These are phyloP conservation scores for Hyphopichia khmerensis DNA, from an alignment of 1,139 yeast genomes.

Conservation along the genomic window DNA sequence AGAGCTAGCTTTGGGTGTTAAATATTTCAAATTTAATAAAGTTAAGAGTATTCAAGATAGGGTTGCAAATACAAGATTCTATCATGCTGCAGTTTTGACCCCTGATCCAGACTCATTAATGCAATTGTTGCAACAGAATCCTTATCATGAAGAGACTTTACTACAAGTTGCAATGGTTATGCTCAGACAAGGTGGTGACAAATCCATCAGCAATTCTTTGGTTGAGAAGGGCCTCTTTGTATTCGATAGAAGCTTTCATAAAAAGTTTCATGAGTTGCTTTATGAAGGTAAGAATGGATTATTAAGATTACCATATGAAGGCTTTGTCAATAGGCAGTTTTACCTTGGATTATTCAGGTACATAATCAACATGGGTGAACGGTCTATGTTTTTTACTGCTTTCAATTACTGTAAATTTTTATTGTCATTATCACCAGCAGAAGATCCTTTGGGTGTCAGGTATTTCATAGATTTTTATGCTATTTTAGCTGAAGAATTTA, in stretches of 20 bases:
- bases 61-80: conserved; percentile 59
- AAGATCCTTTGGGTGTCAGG: conserved; percentile 83
- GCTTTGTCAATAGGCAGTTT: conserved; percentile 73
- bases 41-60: conserved; percentile 37
- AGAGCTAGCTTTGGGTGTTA: conserved; percentile 50
- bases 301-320: conserved; percentile 73
- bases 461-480: conserved; percentile 82
- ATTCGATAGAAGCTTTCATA: conserved; percentile 61
- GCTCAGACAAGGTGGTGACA: conserved; percentile 72
- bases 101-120: conserved; percentile 74
- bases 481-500: conserved; percentile 62
- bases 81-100: conserved; percentile 61
- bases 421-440: conserved; percentile 68
- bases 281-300: conserved; percentile 58
- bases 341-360: conserved; percentile 73
- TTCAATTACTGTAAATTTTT: conserved; percentile 70
- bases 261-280: conserved; percentile 39
- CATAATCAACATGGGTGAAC: conserved; percentile 67
- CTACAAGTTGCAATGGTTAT: conserved; percentile 76
- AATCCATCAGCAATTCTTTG: conserved; percentile 66
- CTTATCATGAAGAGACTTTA: conserved; percentile 78
- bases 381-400: conserved; percentile 78
- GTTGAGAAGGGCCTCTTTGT: conserved; percentile 77
- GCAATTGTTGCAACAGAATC: conserved; percentile 53
- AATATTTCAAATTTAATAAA: conserved; percentile 54